A percentile compares a stretch with the other conserved stretches of the same genome.
Conservation (phyloP, 1,284 basidiomycete species). For the Apiotrichum gracile region DNA sequence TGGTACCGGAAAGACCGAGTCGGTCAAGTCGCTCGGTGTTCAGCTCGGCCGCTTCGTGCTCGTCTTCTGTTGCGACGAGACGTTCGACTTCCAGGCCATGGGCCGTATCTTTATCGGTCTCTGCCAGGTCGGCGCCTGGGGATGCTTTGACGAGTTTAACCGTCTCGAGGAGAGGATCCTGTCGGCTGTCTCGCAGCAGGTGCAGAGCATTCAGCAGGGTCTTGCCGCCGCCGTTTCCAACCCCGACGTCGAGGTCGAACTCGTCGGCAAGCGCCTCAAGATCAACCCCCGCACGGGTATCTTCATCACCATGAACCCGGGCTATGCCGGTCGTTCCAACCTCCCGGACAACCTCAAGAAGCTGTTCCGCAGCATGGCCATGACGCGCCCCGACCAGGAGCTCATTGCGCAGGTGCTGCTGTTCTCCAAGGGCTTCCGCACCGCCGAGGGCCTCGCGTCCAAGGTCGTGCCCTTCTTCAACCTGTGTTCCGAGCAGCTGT, state of each 20-base stretch:
- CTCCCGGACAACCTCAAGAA: constrained; percentile 88
- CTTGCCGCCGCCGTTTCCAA: constrained; percentile 72
- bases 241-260: constrained; percentile 81
- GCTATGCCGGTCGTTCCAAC: constrained; percentile 92
- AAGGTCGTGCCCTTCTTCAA: constrained; percentile 99
- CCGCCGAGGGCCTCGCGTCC: constrained; percentile 88
- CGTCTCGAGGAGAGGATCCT: constrained; percentile 96
- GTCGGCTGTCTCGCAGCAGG: constrained; percentile 97
- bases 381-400: constrained; percentile 97
- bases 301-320: constrained; percentile 96
- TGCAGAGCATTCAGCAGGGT: constrained; percentile 97
- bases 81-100: constrained; percentile 99
- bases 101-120: constrained; percentile 97
- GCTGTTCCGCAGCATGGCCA: constrained; percentile 73
- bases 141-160: constrained; percentile 98
- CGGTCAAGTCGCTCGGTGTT: constrained; percentile 96
- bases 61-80: constrained; percentile 99
- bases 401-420: constrained; percentile 99
- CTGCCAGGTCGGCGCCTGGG: constrained; percentile 99
- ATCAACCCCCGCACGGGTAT: constrained; percentile 95
- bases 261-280: constrained; percentile 90
- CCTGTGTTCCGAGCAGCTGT: constrained; percentile 93
- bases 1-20: constrained; percentile 99
- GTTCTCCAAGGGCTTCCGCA: constrained; percentile 98
- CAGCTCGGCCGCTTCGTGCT: constrained; percentile 96